Evolutionary conservation across 768 basidiomycete species (phyloP).

Genomic region (Tubosaeta sp.): DNA sequence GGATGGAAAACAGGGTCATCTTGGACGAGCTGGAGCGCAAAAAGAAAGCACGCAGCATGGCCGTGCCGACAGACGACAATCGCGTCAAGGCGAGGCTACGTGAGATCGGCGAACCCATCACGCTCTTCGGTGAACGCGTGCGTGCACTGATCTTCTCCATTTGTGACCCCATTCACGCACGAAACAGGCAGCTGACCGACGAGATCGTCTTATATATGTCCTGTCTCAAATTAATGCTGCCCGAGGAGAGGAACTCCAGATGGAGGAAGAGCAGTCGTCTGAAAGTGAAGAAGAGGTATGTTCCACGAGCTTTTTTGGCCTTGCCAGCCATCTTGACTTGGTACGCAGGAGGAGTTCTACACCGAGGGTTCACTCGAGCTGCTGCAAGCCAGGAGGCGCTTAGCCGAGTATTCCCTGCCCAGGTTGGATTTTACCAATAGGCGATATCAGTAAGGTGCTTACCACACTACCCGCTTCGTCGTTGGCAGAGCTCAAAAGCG

Average conservation of each 20-base stretch:
- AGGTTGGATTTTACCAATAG: conserved; percentile 76
- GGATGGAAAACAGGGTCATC: conserved; percentile 79
- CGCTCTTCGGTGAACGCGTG: conserved; percentile 95
- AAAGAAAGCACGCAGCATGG: conserved; percentile 89
- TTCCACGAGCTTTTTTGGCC: conserved; percentile 4
- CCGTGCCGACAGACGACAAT: conserved; percentile 95
- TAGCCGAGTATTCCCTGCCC: conserved; percentile 93
- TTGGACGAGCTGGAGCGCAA: conserved; percentile 96
- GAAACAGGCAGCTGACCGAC: conserved; percentile 83
- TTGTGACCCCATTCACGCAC: conserved; percentile 12
- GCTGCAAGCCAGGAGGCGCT: conserved; percentile 74
- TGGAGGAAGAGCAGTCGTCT: conserved; percentile 65
- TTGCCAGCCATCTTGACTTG: conserved; percentile 1
- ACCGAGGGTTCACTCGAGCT: conserved; percentile 86
- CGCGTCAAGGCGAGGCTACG: conserved; percentile 85
- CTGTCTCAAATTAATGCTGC: conserved; percentile 91
- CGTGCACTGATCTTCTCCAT: conserved; percentile 32
- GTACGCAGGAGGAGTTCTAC: conserved; percentile 84
- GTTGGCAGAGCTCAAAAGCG: conserved; percentile 89
- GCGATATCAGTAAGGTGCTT: conserved; percentile 70
- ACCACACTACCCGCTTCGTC: conserved; percentile 42
- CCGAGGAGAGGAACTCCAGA: conserved; percentile 71
- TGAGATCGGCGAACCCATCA: conserved; percentile 95
- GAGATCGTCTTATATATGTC: conserved; percentile 93
- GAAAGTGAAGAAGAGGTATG: conserved; percentile 75